phyloP scores from a whole-genome alignment of 192 early-diverging fungal genomes.

The Allomyces macrogynus region DNA sequence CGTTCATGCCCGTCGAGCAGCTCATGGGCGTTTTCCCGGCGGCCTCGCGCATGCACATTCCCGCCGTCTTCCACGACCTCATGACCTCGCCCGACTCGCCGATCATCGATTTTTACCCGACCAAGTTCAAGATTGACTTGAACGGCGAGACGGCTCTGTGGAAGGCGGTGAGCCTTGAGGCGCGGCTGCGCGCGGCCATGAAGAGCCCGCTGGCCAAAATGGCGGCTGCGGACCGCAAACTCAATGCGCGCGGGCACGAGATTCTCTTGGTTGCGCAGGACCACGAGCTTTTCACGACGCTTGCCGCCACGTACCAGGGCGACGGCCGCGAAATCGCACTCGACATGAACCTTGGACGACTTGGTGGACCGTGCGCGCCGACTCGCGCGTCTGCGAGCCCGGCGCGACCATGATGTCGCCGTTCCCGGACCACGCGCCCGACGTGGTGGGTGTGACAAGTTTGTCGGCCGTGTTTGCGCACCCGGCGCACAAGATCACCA shows the following conservation, averaged over 20 bases:
- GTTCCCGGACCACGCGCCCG: background rate
- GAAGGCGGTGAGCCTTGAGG: conserved; percentile 75
- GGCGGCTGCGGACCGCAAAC: conserved; percentile 42
- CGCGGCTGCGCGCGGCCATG: conserved; percentile 53
- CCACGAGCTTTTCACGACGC: conserved; percentile 36
- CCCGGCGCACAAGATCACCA: background rate
- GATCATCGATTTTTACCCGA: conserved; percentile 90
- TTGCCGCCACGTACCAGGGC: background rate
- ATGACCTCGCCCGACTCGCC: conserved; percentile 68
- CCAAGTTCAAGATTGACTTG: conserved; percentile 70
- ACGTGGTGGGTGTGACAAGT: background rate
- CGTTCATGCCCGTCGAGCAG: conserved; percentile 84
- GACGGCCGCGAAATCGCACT: too few relatives aligned
- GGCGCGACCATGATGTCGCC: background rate
- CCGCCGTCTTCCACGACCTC: conserved; percentile 39
- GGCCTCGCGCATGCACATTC: conserved; percentile 37
- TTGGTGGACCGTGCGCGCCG: background rate
- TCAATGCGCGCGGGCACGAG: conserved; percentile 49
- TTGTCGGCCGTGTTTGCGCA: background rate
- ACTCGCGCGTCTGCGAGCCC: background rate
- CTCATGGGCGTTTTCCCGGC: conserved; percentile 92
- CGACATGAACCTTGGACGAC: background rate
- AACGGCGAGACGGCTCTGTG: conserved; percentile 91
- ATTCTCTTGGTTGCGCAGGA: conserved; percentile 33
- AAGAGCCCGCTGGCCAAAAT: conserved; percentile 38